phyloP scores from a whole-genome alignment of 2,329 filamentous ascomycete genomes.

The Clonostachys sp. region DNA sequence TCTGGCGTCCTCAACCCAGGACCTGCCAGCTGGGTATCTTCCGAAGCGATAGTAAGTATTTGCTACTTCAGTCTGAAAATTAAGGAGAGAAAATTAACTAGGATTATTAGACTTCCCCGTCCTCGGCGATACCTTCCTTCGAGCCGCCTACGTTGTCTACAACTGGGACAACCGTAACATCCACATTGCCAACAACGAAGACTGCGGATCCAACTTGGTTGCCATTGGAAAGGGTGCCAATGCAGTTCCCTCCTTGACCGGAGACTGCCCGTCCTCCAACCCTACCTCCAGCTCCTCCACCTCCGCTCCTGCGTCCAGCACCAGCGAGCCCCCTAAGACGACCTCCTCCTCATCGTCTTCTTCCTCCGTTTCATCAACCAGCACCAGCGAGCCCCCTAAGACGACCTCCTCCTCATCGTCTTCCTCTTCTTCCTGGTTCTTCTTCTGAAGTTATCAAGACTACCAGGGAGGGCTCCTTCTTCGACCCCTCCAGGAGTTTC shows the following conservation, averaged over 20 bases:
- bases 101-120: slow-evolving; percentile 22
- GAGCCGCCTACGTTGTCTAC: slow-evolving; percentile 37
- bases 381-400: too few species aligned
- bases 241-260: slow-evolving; percentile 21
- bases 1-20: slow-evolving; percentile 26
- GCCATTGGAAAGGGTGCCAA: slow-evolving; percentile 31
- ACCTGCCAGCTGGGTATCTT: slow-evolving; percentile 40
- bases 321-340: neutral
- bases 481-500: too few species aligned
- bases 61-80: neutral
- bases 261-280: slow-evolving; percentile 17
- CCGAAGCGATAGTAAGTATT: slow-evolving; percentile 20
- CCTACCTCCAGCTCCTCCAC: slow-evolving; percentile 4
- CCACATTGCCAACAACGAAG: slow-evolving; percentile 26
- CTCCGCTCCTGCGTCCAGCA: neutral
- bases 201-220: slow-evolving; percentile 30
- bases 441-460: neutral
- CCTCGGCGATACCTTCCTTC: slow-evolving; percentile 38
- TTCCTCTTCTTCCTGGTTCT: too few species aligned
- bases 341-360: too few species aligned
- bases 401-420: too few species aligned
- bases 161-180: slow-evolving; percentile 32
- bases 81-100: neutral
- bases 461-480: neutral
- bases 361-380: neutral